Conservation (phyloP, 2,329 filamentous ascomycete genomes). For the Emergomyces orientalis region DNA sequence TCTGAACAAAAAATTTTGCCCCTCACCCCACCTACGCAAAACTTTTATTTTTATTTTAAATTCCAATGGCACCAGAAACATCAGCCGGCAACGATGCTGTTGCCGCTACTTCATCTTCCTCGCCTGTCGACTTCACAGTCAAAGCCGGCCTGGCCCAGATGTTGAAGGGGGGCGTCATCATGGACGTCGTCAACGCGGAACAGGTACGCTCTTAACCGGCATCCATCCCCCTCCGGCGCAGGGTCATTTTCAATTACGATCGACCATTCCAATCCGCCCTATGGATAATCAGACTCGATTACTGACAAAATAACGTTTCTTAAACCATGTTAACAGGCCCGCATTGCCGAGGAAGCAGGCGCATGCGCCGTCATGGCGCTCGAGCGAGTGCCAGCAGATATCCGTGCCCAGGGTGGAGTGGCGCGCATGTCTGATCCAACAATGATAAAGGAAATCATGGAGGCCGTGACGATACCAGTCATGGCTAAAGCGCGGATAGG, state of each 20-base stretch:
- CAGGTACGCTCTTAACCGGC: slow-evolving; percentile 44
- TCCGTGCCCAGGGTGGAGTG: slow-evolving; percentile 83
- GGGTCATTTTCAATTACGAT: not conserved
- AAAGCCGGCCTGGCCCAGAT: slow-evolving; percentile 95
- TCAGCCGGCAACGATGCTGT: slow-evolving; percentile 16
- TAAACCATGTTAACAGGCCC: slow-evolving; percentile 48
- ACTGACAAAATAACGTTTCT: slow-evolving; percentile 6
- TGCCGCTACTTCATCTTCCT: slow-evolving; percentile 35
- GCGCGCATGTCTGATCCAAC: slow-evolving; percentile 92
- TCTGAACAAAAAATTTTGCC: not conserved
- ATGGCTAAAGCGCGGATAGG: slow-evolving; percentile 99
- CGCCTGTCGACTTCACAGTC: slow-evolving; percentile 62
- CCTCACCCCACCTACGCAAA: not conserved
- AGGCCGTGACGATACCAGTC: slow-evolving; percentile 88
- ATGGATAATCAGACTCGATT: not conserved
- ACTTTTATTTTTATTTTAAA: not conserved
- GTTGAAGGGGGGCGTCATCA: slow-evolving; percentile 98
- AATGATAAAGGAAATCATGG: slow-evolving; percentile 94
- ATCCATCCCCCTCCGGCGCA: not conserved
- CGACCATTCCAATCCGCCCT: not conserved
- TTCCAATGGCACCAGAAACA: slow-evolving; percentile 28
- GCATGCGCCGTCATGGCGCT: slow-evolving; percentile 97
- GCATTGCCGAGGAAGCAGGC: slow-evolving; percentile 94
- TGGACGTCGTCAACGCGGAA: slow-evolving; percentile 92
- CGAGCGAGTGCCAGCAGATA: slow-evolving; percentile 94